Evolutionary conservation across 805 yeast genomes (phyloP), one percentile per base, ranked within the genome.

Genomic region (Starmerella stigmatis): DNA sequence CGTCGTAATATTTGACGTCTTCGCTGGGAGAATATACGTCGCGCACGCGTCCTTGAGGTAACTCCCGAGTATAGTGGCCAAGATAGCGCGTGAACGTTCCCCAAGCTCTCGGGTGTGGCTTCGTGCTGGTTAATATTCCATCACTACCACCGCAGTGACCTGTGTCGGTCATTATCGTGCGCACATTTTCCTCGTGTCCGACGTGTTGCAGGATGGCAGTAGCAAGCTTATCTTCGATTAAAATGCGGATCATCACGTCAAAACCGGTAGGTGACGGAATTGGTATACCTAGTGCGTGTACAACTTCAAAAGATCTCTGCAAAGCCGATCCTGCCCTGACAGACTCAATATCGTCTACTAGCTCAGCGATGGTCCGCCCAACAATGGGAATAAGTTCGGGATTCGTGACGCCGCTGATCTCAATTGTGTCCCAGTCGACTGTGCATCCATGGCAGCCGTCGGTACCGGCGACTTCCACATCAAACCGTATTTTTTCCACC

Each of bases 391-490:
- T 13, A 12, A 49, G 41, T 6, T 34, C 35, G 19, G 16, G 15
- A 37, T 46, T 49, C 16, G 15, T 23, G 10, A 49, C 48, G 17
- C 52, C 50, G 15, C 40, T 29, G 30, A 49, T 46, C 48, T 49
- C 52, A 27, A 49, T 43, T n/a, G 52, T 49, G 16, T 28, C 11
- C 52, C 52, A 49, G 39, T 49, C 52, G 19, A 49, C 27, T 2
- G 52, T 49, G 36, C 52, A 49, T 15, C 52, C 52, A 22, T 49
- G 52, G 31, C 52, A 49, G 27, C 52, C 52, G 21, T 49, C 52
- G 11, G 50, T 46, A n/a, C 52, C 52, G 13, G 19, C 41, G 11
- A 49, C 50, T 17, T 46, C 50, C 19, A 49, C 52, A 20, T 35
- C 52, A 42, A 34, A 34, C 17, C 48, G 23, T 13, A 49, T 43